Percentiles rank a stretch among this genome's conserved stretches.
These are phyloP conservation scores for Irpex lacteus DNA, from an alignment of 1,284 basidiomycete genomes.

Conservation along the genomic window DNA sequence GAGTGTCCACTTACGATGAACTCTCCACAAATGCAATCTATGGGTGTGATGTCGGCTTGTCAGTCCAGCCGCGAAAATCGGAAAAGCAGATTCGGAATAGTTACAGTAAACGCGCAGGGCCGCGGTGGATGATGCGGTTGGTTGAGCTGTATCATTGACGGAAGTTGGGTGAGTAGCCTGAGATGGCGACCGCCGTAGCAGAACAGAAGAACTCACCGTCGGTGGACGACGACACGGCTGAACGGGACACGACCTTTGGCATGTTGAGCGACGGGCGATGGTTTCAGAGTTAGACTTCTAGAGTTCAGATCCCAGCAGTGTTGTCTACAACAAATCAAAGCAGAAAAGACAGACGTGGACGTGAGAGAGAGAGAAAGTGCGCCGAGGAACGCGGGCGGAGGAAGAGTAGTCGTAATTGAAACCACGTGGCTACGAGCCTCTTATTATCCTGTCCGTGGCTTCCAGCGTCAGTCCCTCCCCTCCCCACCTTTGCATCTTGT, in stretches of 20 bases:
- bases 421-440: conserved; percentile 6
- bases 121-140: conserved; percentile 74
- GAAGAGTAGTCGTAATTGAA: conserved; percentile 5
- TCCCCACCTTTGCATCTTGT: conserved; percentile 17
- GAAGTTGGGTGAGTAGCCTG: background rate
- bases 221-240: conserved; percentile 76
- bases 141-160: conserved; percentile 52
- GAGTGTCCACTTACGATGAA: conserved; percentile 60
- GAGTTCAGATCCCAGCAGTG: background rate
- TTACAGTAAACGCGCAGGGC: conserved; percentile 77
- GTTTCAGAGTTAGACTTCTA: background rate
- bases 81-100: conserved; percentile 9
- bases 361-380: background rate
- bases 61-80: conserved; percentile 9
- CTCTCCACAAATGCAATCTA: conserved; percentile 84
- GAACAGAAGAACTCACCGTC: conserved; percentile 51
- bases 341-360: background rate
- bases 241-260: conserved; percentile 82
- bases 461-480: conserved; percentile 10
- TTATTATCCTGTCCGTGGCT: conserved; percentile 10
- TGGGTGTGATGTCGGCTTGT: conserved; percentile 12
- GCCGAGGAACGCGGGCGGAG: background rate
- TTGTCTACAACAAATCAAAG: background rate
- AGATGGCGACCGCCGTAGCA: conserved; percentile 11
- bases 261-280: conserved; percentile 33